Evolutionary conservation across 345 rosid genomes (phyloP), one percentile per base, ranked within the genome.

Genomic region (Corymbia maculata): DNA sequence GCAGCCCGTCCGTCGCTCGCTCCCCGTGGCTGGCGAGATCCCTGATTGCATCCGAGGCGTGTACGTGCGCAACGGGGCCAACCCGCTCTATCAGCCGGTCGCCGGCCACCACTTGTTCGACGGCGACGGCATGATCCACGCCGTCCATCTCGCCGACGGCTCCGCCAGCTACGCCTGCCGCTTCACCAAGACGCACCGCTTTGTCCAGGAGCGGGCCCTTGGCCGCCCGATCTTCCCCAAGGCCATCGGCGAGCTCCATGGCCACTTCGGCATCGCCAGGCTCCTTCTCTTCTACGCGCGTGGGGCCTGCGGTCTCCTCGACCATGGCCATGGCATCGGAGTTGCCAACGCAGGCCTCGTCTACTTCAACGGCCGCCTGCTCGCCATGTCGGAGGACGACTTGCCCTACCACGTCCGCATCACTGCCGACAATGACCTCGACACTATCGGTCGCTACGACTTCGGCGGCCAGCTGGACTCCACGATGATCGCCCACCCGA

Each of bases 401-500:
- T 90, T 95, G 85, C 99, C 99, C 24, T 97, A 97, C 91, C 96
- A 96, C 82, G 97, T 97, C 16, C 90, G 91, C 6, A 86, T 97
- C 87, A 94, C 95, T 75, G 94, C 93, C 6, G 85, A 88, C 2
- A 95, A 97, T 4, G 99, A 97, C 88, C 92, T 97, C 49, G 82
- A 93, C 88, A 97, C 99, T 21, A 93, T 90, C 86, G 97, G 95
- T 4, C 94, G 99, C n/a, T 96, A 89, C 86, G 90, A 95, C 88
- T 97, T 97, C 50, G 88, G 92, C 79, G 93, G 92, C 2, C 98
- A 95, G 68, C 91, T 97, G 3, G 88, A 93, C 32, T 93, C 94
- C 86, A 94, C 97, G 24, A 97, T 97, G 99, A 97, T 97, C 49
- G 99, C 99, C 86, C 99, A 97, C 93, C 99, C 99, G 12, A 97